These are phyloP conservation scores for Neospermospora avenae DNA, from an alignment of 2,329 filamentous ascomycete genomes.

Conservation along the genomic window DNA sequence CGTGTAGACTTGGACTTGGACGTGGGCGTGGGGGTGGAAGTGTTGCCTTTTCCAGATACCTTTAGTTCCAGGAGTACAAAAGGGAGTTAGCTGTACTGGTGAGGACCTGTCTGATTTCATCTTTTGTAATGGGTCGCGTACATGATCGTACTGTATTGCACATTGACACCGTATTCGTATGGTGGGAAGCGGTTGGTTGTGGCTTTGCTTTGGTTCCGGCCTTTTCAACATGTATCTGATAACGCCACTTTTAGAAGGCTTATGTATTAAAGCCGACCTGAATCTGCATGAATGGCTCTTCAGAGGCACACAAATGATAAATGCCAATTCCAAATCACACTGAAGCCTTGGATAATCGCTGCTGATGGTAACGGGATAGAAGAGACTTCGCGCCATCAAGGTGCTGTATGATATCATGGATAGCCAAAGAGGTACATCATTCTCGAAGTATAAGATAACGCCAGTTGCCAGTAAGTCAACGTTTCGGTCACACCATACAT, in stretches of 20 bases:
- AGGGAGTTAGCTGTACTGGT: background rate
- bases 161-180: no score
- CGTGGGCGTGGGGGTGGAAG: background rate
- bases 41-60: no score
- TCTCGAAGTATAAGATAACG: slow-evolving; percentile 5
- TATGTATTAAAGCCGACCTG: background rate
- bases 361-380: background rate
- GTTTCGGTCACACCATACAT: background rate
- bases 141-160: no score
- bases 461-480: background rate
- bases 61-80: no score
- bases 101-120: no score
- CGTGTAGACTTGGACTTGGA: background rate
- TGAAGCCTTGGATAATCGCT: background rate
- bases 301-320: background rate
- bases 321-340: background rate
- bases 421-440: slow-evolving; percentile 11
- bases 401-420: slow-evolving; percentile 3
- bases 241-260: no score
- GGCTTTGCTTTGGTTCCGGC: no score
- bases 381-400: slow-evolving; percentile 6
- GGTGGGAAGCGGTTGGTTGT: no score
- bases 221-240: no score
- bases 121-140: no score
- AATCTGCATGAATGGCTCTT: background rate